Percentiles rank a stretch among this genome's conserved stretches.
Conservation (phyloP, 2,329 filamentous ascomycete species). For the Aaosphaeria arxii region DNA sequence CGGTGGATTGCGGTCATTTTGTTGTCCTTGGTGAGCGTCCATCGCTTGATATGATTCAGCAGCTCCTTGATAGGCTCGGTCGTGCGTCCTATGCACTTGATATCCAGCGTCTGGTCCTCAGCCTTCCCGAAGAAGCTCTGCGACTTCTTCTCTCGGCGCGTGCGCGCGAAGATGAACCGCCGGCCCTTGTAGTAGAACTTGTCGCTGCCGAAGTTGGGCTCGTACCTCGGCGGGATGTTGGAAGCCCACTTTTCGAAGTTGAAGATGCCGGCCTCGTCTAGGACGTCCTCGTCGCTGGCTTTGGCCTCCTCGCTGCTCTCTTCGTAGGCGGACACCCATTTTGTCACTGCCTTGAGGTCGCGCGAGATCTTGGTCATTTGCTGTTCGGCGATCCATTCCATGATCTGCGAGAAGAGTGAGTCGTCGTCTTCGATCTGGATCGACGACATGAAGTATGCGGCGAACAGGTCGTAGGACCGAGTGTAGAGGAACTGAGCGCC, state of each 20-base stretch:
- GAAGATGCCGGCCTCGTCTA: slow-evolving; percentile 44
- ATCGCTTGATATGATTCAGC: slow-evolving; percentile 44
- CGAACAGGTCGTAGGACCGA: slow-evolving; percentile 27
- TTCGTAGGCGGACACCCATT: slow-evolving; percentile 30
- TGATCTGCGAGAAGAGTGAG: slow-evolving; percentile 41
- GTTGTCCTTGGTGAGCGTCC: slow-evolving; percentile 41
- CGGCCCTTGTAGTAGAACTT: slow-evolving; percentile 43
- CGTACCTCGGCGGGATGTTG: slow-evolving; percentile 47
- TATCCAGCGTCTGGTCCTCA: slow-evolving; percentile 42
- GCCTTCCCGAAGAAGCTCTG: slow-evolving; percentile 15
- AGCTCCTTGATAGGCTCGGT: slow-evolving; percentile 49
- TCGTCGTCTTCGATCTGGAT: slow-evolving; percentile 47
- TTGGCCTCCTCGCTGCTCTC: slow-evolving; percentile 31
- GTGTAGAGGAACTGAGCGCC: slow-evolving; percentile 36
- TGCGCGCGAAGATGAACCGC: slow-evolving; percentile 40
- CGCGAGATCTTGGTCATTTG: slow-evolving; percentile 36
- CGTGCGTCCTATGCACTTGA: slow-evolving; percentile 48
- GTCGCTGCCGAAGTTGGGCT: slow-evolving; percentile 48
- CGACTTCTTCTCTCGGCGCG: slow-evolving; percentile 26
- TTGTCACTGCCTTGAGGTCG: slow-evolving; percentile 40
- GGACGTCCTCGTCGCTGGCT: slow-evolving; percentile 32
- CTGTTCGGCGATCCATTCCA: slow-evolving; percentile 45
- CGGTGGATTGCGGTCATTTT: slow-evolving; percentile 47
- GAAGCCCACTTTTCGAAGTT: slow-evolving; percentile 50
- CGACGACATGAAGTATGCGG: slow-evolving; percentile 38